Evolutionary conservation across 176 grass and related monocot genomes (phyloP), one percentile per base, ranked within the genome.

Genomic region (Musa itinerans): DNA sequence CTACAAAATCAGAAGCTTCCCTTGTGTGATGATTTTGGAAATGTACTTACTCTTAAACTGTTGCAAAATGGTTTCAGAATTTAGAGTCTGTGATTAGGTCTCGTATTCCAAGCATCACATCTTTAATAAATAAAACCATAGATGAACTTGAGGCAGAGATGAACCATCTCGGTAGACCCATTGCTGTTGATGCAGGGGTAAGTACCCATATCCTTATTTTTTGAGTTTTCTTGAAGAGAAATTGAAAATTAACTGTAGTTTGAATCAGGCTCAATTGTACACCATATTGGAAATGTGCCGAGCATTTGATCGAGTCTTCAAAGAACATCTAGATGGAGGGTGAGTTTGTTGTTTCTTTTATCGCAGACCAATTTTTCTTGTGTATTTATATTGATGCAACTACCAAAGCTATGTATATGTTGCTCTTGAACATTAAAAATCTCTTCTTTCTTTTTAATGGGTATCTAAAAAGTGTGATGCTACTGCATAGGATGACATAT

Each of bases 321-420:
- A 92, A 78, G 89, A 92, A 72, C 89, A 92, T 84, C 83, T 92
- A 51, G 89, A 92, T 52, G 89, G 89, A 83, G 89, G 90, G 90
- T 89, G 8, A 65, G 81, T 29, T 57, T 51, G 59, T 67, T 26
- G 8, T 69, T 66, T 72, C 48, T 82, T 11, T 12, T 29, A 62
- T 73, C 24, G 59, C 15, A 72, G 20, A 49, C 34, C 9, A 76
- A 10, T 20, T 59, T 19, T 58, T 1, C 63, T n/a, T 68, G 3
- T 52, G 8, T 61, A 3, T 63, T 61, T 24, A 61, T 19, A 25
- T 62, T 50, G 10, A 11, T 72, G 19, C 24, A 13, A 74, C 11
- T 52, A 23, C 3, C 22, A 65, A 11, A 26, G 6, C 27, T 69
- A 43, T 69, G 25, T 3, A 8, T 15, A 9, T 50, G 12, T 43